phyloP scores from a whole-genome alignment of 257 asterid species.

The Mitragyna speciosa region DNA sequence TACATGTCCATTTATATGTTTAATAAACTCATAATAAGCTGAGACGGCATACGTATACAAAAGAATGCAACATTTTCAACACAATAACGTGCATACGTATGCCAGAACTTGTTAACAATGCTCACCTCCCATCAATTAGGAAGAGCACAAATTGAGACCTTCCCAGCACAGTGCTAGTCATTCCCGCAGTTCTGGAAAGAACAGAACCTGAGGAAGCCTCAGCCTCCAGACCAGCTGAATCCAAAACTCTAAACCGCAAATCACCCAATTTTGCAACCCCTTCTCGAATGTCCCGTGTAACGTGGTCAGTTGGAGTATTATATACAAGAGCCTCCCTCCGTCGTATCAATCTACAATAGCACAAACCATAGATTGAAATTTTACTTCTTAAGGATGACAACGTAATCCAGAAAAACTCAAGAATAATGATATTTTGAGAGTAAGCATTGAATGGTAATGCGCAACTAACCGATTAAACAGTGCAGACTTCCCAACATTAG shows the following conservation, averaged over 20 bases:
- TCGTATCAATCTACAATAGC: constrained; percentile 65
- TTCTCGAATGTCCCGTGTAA: constrained; percentile 89
- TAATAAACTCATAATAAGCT: background rate
- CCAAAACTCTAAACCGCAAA: constrained; percentile 81
- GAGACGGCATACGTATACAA: background rate
- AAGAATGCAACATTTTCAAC: background rate
- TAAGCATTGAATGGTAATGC: constrained; percentile 2
- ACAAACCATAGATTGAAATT: constrained; percentile 21
- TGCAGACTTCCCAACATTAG: constrained; percentile 96
- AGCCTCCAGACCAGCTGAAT: constrained; percentile 99
- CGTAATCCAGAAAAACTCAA: constrained; percentile 6
- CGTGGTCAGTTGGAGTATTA: constrained; percentile 95
- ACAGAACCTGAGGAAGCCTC: constrained; percentile 98
- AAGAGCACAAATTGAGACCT: constrained; percentile 70
- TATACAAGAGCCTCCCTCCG: constrained; percentile 99
- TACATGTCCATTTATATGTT: no score
- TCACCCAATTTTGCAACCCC: constrained; percentile 94
- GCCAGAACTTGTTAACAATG: constrained; percentile 6
- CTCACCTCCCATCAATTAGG: constrained; percentile 84
- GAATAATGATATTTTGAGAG: background rate
- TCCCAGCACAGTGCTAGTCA: constrained; percentile 77
- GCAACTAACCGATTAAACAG: constrained; percentile 79
- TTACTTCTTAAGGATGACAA: constrained; percentile 6
- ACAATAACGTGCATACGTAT: background rate
- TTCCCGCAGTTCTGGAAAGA: constrained; percentile 85